These are phyloP conservation scores for Epichloe bromicola DNA, from an alignment of 2,329 filamentous ascomycete species.

Conservation along the genomic window DNA sequence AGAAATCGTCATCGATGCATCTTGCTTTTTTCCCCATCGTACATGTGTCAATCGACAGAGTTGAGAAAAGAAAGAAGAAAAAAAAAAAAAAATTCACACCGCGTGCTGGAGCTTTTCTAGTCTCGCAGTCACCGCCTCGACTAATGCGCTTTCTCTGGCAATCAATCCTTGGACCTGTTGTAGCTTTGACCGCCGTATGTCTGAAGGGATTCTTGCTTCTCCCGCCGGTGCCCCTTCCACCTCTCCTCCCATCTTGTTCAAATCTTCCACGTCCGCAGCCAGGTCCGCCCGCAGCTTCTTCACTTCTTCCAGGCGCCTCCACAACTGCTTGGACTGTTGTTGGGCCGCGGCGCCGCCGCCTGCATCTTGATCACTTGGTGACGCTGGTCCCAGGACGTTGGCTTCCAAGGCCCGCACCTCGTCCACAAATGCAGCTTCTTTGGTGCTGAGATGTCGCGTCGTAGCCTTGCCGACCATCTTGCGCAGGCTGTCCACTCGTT, in stretches of 20 bases:
- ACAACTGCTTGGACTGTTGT: slow-evolving; percentile 5
- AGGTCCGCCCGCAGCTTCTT: slow-evolving; percentile 37
- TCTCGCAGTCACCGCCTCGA: slow-evolving; percentile 51
- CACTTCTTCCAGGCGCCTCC: slow-evolving; percentile 16
- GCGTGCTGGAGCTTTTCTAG: slow-evolving; percentile 42
- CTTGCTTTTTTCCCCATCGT: too few species aligned
- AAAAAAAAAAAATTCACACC: slow-evolving; percentile 11
- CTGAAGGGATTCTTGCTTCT: slow-evolving; percentile 41
- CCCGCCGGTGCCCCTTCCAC: slow-evolving; percentile 19
- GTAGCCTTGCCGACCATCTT: slow-evolving; percentile 29
- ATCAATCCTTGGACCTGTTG: slow-evolving; percentile 49
- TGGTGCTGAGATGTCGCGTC: slow-evolving; percentile 29
- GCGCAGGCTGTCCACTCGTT: slow-evolving; percentile 46
- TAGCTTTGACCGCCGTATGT: slow-evolving; percentile 50
- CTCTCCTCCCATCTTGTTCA: slow-evolving; percentile 21
- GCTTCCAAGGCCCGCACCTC: slow-evolving; percentile 41
- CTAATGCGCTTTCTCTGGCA: slow-evolving; percentile 52
- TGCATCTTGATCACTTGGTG: background rate
- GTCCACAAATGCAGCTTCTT: slow-evolving; percentile 32
- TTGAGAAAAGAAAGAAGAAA: background rate
- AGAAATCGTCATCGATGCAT: too few species aligned
- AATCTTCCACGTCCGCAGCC: slow-evolving; percentile 33
- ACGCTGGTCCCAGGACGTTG: slow-evolving; percentile 26
- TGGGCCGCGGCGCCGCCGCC: background rate
- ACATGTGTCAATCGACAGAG: too few species aligned